phyloP scores from a whole-genome alignment of 2,329 filamentous ascomycete genomes.

The Exophiala oligosperma region DNA sequence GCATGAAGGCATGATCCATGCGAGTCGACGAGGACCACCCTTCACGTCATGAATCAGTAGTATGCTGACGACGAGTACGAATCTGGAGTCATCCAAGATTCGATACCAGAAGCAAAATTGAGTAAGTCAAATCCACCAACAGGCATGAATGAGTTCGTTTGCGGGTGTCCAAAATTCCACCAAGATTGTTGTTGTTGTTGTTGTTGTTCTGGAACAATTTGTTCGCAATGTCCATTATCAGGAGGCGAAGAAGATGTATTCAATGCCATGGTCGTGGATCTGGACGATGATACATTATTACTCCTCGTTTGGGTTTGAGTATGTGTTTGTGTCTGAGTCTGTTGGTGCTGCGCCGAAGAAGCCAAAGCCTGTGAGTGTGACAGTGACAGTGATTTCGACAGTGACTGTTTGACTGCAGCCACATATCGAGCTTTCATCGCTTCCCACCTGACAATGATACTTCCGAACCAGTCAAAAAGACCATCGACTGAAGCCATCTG shows the following conservation, averaged over 20 bases:
- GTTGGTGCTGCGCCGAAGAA: too few species aligned
- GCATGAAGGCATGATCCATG: too few species aligned
- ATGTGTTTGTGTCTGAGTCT: not conserved
- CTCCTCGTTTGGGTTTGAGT: too few species aligned
- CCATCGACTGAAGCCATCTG: not conserved
- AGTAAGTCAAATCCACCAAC: not conserved
- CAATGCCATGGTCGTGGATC: not conserved
- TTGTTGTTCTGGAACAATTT: too few species aligned
- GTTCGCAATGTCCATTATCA: too few species aligned
- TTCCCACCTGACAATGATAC: not conserved
- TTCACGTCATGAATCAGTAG: too few species aligned
- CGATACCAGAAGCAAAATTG: not conserved
- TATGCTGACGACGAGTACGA: not conserved
- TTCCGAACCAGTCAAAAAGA: not conserved
- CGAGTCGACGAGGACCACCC: too few species aligned
- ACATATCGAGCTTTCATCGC: not conserved
- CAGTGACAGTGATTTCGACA: too few species aligned
- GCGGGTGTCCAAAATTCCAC: not conserved
- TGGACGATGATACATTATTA: not conserved
- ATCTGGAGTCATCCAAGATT: not conserved
- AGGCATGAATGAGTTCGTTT: not conserved
- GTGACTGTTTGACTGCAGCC: not conserved
- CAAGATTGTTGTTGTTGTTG: not conserved
- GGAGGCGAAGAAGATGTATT: not conserved
- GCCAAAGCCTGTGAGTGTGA: too few species aligned